phyloP scores from a whole-genome alignment of 257 asterid species.

The Capsicum rhomboideum region DNA sequence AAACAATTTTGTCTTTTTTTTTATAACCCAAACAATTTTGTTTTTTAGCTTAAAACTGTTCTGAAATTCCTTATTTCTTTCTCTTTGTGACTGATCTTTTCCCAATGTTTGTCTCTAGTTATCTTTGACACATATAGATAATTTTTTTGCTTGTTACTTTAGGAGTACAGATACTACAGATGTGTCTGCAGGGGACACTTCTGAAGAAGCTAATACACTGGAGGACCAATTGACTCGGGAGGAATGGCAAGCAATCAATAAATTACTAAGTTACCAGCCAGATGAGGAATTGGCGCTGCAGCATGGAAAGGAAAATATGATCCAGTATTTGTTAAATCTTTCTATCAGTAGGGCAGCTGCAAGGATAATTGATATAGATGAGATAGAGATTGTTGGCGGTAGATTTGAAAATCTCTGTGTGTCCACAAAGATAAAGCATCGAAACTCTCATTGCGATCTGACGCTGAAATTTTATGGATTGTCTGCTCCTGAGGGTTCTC shows the following conservation, averaged over 20 bases:
- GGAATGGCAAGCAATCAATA: conserved; percentile 98
- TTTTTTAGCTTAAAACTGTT: not conserved
- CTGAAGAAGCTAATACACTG: conserved; percentile 49
- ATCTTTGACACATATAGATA: not conserved
- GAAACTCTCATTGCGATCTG: conserved; percentile 77
- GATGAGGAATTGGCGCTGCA: conserved; percentile 69
- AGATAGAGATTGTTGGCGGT: conserved; percentile 86
- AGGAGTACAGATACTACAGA: conserved; percentile 71
- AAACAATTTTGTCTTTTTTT: not conserved
- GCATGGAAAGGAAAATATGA: conserved; percentile 75
- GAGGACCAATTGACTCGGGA: conserved; percentile 87
- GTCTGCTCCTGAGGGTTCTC: conserved; percentile 96
- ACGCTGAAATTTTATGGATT: conserved; percentile 83
- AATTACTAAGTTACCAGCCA: conserved; percentile 82
- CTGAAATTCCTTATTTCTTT: not conserved
- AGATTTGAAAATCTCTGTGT: conserved; percentile 88
- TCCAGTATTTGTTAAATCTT: conserved; percentile 62
- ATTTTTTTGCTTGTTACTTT: conserved; percentile 14
- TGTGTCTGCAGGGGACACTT: conserved; percentile 36
- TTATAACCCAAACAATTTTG: not conserved
- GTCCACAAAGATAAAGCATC: conserved; percentile 71
- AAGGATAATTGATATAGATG: conserved; percentile 58
- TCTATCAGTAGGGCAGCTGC: conserved; percentile 90
- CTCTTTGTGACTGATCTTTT: not conserved
- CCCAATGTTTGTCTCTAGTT: not conserved